A percentile compares a stretch with the other conserved stretches of the same genome.
Evolutionary conservation across 371 early-diverging fungal species (phyloP).

Genomic region (Mortierella sp.): DNA sequence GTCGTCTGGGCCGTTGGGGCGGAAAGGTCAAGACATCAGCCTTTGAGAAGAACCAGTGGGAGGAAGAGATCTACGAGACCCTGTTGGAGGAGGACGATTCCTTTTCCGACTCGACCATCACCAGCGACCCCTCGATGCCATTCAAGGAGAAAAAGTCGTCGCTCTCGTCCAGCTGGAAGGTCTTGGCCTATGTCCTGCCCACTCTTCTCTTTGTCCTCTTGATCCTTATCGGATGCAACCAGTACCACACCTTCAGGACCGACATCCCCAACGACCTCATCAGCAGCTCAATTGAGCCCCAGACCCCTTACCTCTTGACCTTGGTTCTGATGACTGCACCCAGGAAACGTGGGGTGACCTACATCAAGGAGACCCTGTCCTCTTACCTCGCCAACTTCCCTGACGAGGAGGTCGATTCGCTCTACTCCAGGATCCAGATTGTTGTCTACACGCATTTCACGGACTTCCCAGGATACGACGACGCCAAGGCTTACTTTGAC

Average conservation of each 20-base stretch:
- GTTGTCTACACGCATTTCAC: slow-evolving; percentile 74
- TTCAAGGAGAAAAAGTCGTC: slow-evolving; percentile 30
- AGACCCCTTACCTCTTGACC: slow-evolving; percentile 63
- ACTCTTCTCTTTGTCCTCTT: slow-evolving; percentile 54
- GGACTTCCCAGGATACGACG: slow-evolving; percentile 65
- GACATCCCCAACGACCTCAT: slow-evolving; percentile 59
- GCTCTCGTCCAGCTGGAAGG: slow-evolving; percentile 14
- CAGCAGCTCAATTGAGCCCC: slow-evolving; percentile 55
- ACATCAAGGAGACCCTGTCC: slow-evolving; percentile 63
- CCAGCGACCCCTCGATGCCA: neutral
- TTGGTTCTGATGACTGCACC: slow-evolving; percentile 75
- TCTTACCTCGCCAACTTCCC: slow-evolving; percentile 71
- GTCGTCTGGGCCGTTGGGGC: slow-evolving; percentile 42
- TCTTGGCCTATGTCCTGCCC: slow-evolving; percentile 51
- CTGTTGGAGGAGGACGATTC: slow-evolving; percentile 59
- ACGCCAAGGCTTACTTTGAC: slow-evolving; percentile 58
- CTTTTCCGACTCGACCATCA: slow-evolving; percentile 35
- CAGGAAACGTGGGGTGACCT: slow-evolving; percentile 65
- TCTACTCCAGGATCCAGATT: slow-evolving; percentile 66
- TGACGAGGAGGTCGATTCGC: slow-evolving; percentile 60
- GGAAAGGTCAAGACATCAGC: slow-evolving; percentile 46
- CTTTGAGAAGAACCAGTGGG: slow-evolving; percentile 48
- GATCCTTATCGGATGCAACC: slow-evolving; percentile 33
- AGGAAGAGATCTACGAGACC: slow-evolving; percentile 47
- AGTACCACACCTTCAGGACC: slow-evolving; percentile 57